A percentile compares a stretch with the other conserved stretches of the same genome.
Evolutionary conservation across 2,329 filamentous ascomycete genomes (phyloP).

Genomic region (Celoporthe dispersa): DNA sequence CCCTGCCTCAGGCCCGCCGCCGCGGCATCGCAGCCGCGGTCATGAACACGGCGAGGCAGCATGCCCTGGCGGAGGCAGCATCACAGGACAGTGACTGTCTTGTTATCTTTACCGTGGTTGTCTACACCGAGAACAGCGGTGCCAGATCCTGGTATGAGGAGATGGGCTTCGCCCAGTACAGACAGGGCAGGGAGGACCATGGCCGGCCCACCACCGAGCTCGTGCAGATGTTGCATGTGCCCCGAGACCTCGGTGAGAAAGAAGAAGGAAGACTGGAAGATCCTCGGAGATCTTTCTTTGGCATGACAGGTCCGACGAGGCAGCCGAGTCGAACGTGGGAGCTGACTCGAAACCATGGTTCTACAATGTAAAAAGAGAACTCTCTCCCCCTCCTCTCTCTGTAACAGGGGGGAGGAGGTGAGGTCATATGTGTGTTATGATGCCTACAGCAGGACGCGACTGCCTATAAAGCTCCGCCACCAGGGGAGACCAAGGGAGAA

Average conservation of each 20-base stretch:
- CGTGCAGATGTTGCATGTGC: slow-evolving; percentile 1
- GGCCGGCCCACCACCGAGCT: slow-evolving; percentile 9
- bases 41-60: slow-evolving; percentile 36
- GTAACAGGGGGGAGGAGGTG: too few species aligned
- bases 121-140: slow-evolving; percentile 30
- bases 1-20: slow-evolving; percentile 41
- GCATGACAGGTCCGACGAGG: slow-evolving; percentile 1
- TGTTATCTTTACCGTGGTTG: slow-evolving; percentile 14
- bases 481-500: not conserved
- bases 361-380: not conserved
- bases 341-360: not conserved
- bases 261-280: not conserved
- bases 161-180: slow-evolving; percentile 8
- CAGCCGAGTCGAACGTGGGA: not conserved
- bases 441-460: not conserved
- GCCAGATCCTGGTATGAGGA: slow-evolving; percentile 12
- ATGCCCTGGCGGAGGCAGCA: slow-evolving; percentile 33
- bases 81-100: slow-evolving; percentile 33
- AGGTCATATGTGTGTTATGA: not conserved
- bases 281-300: not conserved
- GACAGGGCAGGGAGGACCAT: not conserved
- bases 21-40: slow-evolving; percentile 42
- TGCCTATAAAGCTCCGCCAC: not conserved
- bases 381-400: not conserved
- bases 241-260: not conserved